Conservation (phyloP, 148 eudicot genomes). For the Drosera capensis region DNA sequence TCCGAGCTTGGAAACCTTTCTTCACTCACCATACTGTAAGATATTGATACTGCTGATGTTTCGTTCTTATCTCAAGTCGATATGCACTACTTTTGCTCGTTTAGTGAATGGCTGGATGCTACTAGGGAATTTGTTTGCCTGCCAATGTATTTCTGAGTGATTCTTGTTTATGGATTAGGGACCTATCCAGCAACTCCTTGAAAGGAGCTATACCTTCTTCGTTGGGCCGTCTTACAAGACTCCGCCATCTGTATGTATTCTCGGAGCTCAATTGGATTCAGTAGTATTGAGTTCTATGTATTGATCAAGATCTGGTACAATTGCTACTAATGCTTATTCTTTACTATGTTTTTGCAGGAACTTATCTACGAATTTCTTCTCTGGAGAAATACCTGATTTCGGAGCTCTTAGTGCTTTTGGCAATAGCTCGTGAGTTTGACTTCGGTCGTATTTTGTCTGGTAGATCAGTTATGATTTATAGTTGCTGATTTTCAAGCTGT, state of each 20-base stretch:
- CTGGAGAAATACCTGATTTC: conserved; percentile 83
- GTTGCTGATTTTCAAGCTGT: too few species aligned
- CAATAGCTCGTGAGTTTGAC: conserved; percentile 51
- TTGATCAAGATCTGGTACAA: not conserved
- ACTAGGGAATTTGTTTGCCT: too few species aligned
- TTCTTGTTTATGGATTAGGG: conserved; percentile 28
- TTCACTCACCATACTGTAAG: conserved; percentile 65
- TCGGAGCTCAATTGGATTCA: not conserved
- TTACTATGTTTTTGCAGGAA: conserved; percentile 33
- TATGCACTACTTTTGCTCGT: too few species aligned
- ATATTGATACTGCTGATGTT: too few species aligned
- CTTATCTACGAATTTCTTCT: conserved; percentile 81
- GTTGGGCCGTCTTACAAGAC: conserved; percentile 64
- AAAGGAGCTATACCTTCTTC: conserved; percentile 90
- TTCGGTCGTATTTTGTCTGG: not conserved
- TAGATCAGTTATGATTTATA: too few species aligned
- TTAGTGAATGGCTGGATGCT: too few species aligned
- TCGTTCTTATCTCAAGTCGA: too few species aligned
- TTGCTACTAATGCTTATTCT: not conserved
- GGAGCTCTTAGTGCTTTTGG: conserved; percentile 70
- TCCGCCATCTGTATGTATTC: conserved; percentile 52
- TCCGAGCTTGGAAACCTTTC: conserved; percentile 79
- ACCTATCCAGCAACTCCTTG: conserved; percentile 76
- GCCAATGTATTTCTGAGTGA: not conserved
- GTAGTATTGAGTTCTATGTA: not conserved